Conservation (phyloP, 2,329 filamentous ascomycete genomes). For the Fusarium nygamai region DNA sequence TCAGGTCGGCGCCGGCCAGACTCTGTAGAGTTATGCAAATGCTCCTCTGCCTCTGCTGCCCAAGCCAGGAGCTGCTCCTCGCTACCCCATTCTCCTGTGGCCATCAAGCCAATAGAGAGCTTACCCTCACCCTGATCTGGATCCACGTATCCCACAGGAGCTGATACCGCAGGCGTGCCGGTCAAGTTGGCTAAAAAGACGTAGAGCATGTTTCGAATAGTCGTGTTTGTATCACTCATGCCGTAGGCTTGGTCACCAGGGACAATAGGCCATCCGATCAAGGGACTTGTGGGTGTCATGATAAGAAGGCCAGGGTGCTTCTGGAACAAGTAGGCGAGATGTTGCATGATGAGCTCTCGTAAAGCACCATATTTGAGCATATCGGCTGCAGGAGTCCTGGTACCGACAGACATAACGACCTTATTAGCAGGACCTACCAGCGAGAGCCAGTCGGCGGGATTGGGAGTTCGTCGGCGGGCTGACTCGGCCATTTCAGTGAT, state of each 20-base stretch:
- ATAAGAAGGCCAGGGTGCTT: slow-evolving; percentile 80
- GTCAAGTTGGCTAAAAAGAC: slow-evolving; percentile 86
- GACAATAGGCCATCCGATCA: slow-evolving; percentile 75
- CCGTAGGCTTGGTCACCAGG: slow-evolving; percentile 73
- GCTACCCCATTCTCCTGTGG: slow-evolving; percentile 72
- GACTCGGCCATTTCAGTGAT: slow-evolving; percentile 72
- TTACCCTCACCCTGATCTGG: slow-evolving; percentile 66
- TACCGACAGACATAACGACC: slow-evolving; percentile 72
- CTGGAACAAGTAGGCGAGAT: slow-evolving; percentile 76
- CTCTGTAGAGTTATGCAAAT: slow-evolving; percentile 58
- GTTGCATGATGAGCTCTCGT: slow-evolving; percentile 80
- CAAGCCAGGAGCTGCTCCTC: slow-evolving; percentile 72
- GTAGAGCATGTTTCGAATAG: slow-evolving; percentile 84
- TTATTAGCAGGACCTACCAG: slow-evolving; percentile 74
- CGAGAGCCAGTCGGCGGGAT: slow-evolving; percentile 61
- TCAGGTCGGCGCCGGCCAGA: slow-evolving; percentile 61
- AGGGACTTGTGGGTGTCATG: slow-evolving; percentile 79
- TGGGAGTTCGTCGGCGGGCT: slow-evolving; percentile 54
- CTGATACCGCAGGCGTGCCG: slow-evolving; percentile 79
- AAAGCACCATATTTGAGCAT: slow-evolving; percentile 78
- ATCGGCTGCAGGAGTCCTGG: slow-evolving; percentile 73
- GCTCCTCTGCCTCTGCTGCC: slow-evolving; percentile 66
- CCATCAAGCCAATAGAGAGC: slow-evolving; percentile 70
- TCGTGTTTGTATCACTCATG: slow-evolving; percentile 76
- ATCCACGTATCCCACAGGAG: slow-evolving; percentile 78